phyloP scores from a whole-genome alignment of 169 alveolate species.

The Plasmodium blacklocki region DNA sequence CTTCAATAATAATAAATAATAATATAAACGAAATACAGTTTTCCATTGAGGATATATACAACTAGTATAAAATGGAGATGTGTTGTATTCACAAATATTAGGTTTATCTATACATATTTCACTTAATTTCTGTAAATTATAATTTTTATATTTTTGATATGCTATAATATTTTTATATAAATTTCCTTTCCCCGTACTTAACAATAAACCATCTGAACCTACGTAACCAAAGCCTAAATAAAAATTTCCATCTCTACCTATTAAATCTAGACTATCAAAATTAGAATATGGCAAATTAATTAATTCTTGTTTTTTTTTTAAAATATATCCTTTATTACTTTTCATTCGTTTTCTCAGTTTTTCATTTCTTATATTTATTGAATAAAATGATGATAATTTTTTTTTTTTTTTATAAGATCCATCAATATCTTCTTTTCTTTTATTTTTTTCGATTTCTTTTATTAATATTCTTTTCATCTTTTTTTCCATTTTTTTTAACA shows the following conservation, averaged over 20 bases:
- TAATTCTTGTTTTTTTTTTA: conserved; percentile 66
- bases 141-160: conserved; percentile 51
- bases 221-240: conserved; percentile 88
- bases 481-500: neutral
- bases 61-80: conserved; percentile 61
- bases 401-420: conserved; percentile 5
- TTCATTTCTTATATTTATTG: conserved; percentile 21
- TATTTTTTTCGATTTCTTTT: neutral
- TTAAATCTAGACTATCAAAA: conserved; percentile 87
- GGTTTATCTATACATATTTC: conserved; percentile 71
- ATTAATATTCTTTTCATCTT: neutral
- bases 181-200: conserved; percentile 86
- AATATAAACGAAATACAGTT: conserved; percentile 41
- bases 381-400: neutral
- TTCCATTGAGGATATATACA: conserved; percentile 71
- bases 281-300: conserved; percentile 78
- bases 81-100: conserved; percentile 51
- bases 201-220: conserved; percentile 79
- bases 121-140: conserved; percentile 54
- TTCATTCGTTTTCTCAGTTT: conserved; percentile 30
- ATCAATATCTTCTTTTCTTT: neutral
- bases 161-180: conserved; percentile 81
- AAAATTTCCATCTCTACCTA: conserved; percentile 91
- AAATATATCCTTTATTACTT: conserved; percentile 71
- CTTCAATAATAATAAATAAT: conserved; percentile 22